Percentiles rank a stretch among this genome's conserved stretches.
Evolutionary conservation across 2,329 filamentous ascomycete species (phyloP).

Genomic region (Delphinella strobiligena): DNA sequence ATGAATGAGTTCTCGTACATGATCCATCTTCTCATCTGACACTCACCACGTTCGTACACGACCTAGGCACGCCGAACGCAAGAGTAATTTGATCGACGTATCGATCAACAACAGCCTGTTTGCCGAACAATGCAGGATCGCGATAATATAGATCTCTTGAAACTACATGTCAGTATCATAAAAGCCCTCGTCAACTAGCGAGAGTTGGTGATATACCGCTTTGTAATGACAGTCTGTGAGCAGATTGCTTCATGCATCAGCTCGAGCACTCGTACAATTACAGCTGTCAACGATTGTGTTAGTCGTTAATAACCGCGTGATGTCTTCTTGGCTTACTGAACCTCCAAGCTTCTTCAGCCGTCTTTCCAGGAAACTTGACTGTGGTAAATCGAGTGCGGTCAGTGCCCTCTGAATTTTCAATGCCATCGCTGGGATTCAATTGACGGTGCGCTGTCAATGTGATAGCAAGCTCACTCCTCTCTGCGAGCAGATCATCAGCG

Average conservation of each 20-base stretch:
- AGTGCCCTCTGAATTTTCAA: not conserved
- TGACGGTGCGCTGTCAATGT: slow-evolving; percentile 22
- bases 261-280: slow-evolving; percentile 43
- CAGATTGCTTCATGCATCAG: slow-evolving; percentile 42
- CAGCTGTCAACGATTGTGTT: slow-evolving; percentile 26
- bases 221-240: slow-evolving; percentile 39
- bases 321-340: slow-evolving; percentile 30
- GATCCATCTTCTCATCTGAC: too few relatives aligned
- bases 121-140: slow-evolving; percentile 58
- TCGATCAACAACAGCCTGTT: slow-evolving; percentile 55
- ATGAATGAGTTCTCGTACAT: too few relatives aligned
- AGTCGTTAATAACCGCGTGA: not conserved
- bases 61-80: slow-evolving; percentile 53
- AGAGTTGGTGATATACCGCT: slow-evolving; percentile 37
- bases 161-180: too few relatives aligned
- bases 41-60: slow-evolving; percentile 57
- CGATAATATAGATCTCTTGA: slow-evolving; percentile 72
- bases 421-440: not conserved
- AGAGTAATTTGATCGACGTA: slow-evolving; percentile 64
- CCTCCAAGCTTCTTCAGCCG: slow-evolving; percentile 45
- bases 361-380: slow-evolving; percentile 41
- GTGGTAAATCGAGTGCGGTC: not conserved
- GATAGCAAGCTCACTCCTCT: slow-evolving; percentile 35
- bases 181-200: too few relatives aligned
- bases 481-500: slow-evolving; percentile 35